These are phyloP conservation scores for Wickerhamomyces mucosus DNA, from an alignment of 805 yeast species.

Conservation along the genomic window DNA sequence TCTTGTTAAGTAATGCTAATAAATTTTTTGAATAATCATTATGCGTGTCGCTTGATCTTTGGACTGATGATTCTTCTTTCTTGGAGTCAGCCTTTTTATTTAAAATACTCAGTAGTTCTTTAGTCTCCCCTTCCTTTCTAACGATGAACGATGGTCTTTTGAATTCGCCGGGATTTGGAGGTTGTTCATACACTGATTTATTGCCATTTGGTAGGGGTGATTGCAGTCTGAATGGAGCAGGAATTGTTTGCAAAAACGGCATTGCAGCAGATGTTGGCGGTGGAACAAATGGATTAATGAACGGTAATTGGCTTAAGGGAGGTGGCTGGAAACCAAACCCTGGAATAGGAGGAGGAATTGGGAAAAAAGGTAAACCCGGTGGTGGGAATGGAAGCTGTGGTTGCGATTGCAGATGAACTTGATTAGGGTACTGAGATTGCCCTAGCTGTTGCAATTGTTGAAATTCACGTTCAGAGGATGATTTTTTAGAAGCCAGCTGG, in stretches of 20 bases:
- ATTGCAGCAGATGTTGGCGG: conserved; percentile 6
- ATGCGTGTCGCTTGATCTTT: too few relatives aligned
- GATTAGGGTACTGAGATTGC: too few relatives aligned
- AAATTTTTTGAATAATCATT: conserved; percentile 13
- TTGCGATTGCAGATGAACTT: conserved; percentile 1
- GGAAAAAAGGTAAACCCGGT: conserved; percentile 5
- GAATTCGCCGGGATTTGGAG: conserved; percentile 32
- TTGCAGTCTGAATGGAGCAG: conserved; percentile 8
- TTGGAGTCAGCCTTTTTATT: conserved; percentile 20
- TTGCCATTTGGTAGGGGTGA: conserved; percentile 2
- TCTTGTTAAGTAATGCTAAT: conserved; percentile 13
- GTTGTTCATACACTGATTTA: conserved; percentile 6
- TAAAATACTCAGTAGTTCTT: conserved; percentile 34
- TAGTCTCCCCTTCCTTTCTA: conserved; percentile 26
- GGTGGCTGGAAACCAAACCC: conserved; percentile 14
- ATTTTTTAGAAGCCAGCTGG: too few relatives aligned
- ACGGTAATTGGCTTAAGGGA: conserved; percentile 12
- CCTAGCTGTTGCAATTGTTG: conserved; percentile 3
- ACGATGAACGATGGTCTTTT: conserved; percentile 27
- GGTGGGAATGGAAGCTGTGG: conserved; percentile 2
- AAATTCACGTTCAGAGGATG: too few relatives aligned
- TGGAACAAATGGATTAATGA: conserved; percentile 14
- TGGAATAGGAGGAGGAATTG: conserved; percentile 6
- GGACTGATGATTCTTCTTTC: too few relatives aligned
- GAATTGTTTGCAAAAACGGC: conserved; percentile 7